Evolutionary conservation across 2,329 filamentous ascomycete species (phyloP).

Genomic region (Drechslera avenae): DNA sequence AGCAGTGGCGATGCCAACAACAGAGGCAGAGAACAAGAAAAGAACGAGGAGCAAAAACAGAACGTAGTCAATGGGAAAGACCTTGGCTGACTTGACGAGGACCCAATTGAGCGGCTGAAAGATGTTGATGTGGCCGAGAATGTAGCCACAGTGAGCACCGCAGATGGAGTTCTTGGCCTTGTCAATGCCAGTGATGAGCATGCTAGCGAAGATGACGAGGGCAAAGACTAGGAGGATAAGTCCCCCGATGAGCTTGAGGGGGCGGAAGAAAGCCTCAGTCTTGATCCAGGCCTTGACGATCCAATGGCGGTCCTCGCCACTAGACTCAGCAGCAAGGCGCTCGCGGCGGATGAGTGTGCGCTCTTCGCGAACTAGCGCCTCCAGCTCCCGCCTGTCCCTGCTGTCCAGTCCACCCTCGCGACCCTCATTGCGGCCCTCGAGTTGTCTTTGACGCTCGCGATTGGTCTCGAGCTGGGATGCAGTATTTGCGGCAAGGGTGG

Average conservation of each 20-base stretch:
- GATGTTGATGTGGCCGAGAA: constrained; percentile 84
- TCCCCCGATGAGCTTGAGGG: constrained; percentile 85
- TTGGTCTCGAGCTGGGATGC: constrained; percentile 83
- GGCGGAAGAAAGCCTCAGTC: constrained; percentile 79
- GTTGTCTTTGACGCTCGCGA: constrained; percentile 86
- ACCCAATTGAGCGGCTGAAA: constrained; percentile 96
- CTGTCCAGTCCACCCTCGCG: constrained; percentile 74
- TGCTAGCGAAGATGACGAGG: constrained; percentile 81
- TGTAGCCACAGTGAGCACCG: constrained; percentile 88
- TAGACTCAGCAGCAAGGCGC: constrained; percentile 80
- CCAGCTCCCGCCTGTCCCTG: constrained; percentile 87
- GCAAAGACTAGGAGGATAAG: constrained; percentile 76
- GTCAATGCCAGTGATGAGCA: constrained; percentile 95
- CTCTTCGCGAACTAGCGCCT: constrained; percentile 85
- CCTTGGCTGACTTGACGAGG: constrained; percentile 76
- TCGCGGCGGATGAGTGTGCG: constrained; percentile 89
- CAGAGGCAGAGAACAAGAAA: constrained; percentile 85
- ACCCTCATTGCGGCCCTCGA: constrained; percentile 83
- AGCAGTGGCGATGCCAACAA: constrained; percentile 82
- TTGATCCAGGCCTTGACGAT: constrained; percentile 80
- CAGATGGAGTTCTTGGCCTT: constrained; percentile 96
- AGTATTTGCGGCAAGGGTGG: constrained; percentile 76
- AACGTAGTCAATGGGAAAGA: constrained; percentile 91
- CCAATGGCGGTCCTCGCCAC: constrained; percentile 75
- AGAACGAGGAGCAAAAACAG: constrained; percentile 84